phyloP scores from a whole-genome alignment of 2,329 filamentous ascomycete species.

The Trichoderma harzianum region DNA sequence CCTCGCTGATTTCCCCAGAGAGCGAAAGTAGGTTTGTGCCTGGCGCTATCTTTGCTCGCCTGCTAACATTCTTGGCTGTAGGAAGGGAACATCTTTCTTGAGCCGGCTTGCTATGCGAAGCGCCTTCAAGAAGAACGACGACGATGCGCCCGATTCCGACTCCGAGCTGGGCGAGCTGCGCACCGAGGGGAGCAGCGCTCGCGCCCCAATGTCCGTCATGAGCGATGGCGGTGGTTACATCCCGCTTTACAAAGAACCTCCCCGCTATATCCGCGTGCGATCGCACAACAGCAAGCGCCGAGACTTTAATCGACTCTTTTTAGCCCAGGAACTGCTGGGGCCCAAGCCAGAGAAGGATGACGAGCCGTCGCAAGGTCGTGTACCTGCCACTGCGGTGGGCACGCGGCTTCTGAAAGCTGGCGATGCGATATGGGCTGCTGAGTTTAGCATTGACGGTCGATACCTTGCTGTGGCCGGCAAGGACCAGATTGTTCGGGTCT shows the following conservation, averaged over 20 bases:
- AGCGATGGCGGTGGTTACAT: slow-evolving; percentile 69
- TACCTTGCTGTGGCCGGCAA: slow-evolving; percentile 91
- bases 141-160: slow-evolving; percentile 57
- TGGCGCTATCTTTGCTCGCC: not conserved
- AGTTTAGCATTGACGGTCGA: slow-evolving; percentile 88
- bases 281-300: slow-evolving; percentile 74
- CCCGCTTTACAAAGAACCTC: slow-evolving; percentile 82
- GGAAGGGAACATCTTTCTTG: slow-evolving; percentile 86
- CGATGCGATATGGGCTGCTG: slow-evolving; percentile 84
- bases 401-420: slow-evolving; percentile 43
- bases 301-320: slow-evolving; percentile 83
- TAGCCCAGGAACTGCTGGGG: slow-evolving; percentile 84
- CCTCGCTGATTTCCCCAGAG: slow-evolving; percentile 49
- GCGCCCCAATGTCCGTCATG: slow-evolving; percentile 74
- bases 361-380: slow-evolving; percentile 27
- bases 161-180: slow-evolving; percentile 67
- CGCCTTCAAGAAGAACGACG: slow-evolving; percentile 68
- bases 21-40: slow-evolving; percentile 57
- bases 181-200: slow-evolving; percentile 77
- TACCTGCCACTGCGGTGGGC: slow-evolving; percentile 37
- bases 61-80: slow-evolving; percentile 35
- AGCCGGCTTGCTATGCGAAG: slow-evolving; percentile 72
- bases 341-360: slow-evolving; percentile 40
- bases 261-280: slow-evolving; percentile 84
- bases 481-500: slow-evolving; percentile 80